phyloP scores from a whole-genome alignment of 2,329 filamentous ascomycete species.

The Oidium heveae region DNA sequence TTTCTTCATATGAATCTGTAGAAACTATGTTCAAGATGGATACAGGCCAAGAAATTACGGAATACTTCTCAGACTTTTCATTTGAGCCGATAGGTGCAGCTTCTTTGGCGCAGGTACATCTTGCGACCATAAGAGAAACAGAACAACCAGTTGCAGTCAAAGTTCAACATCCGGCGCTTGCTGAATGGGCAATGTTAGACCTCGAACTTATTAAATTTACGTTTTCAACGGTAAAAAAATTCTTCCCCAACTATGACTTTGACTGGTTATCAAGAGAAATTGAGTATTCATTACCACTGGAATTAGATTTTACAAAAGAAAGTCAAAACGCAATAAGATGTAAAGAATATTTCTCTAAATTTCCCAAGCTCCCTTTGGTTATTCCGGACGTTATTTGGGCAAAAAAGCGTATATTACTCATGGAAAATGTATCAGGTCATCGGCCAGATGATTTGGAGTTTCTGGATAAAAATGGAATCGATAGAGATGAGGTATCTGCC shows the following conservation, averaged over 20 bases:
- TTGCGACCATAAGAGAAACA: conserved; percentile 57
- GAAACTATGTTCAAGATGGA: conserved; percentile 66
- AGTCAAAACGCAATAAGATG: conserved; percentile 62
- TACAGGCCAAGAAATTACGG: conserved; percentile 51
- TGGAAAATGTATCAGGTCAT: conserved; percentile 74
- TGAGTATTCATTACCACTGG: conserved; percentile 70
- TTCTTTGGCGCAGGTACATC: conserved; percentile 81
- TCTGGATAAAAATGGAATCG: conserved; percentile 64
- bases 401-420: conserved; percentile 69
- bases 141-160: conserved; percentile 85
- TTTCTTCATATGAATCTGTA: conserved; percentile 72
- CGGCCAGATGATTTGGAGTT: conserved; percentile 76
- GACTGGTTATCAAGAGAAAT: conserved; percentile 91
- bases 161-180: conserved; percentile 73
- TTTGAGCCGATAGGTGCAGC: conserved; percentile 67
- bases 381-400: conserved; percentile 82
- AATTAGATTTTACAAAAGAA: conserved; percentile 73
- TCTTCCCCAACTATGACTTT: conserved; percentile 93
- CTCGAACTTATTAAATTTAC: conserved; percentile 68
- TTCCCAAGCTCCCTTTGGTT: conserved; percentile 55
- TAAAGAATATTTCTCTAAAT: conserved; percentile 52
- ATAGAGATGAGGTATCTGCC: conserved; percentile 85
- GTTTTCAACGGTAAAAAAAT: conserved; percentile 69
- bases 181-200: conserved; percentile 77
- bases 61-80: conserved; percentile 72